Base-by-base conservation (phyloP, 2,329 filamentous ascomycete species). In the Berkeleyomyces rouxiae region DNA sequence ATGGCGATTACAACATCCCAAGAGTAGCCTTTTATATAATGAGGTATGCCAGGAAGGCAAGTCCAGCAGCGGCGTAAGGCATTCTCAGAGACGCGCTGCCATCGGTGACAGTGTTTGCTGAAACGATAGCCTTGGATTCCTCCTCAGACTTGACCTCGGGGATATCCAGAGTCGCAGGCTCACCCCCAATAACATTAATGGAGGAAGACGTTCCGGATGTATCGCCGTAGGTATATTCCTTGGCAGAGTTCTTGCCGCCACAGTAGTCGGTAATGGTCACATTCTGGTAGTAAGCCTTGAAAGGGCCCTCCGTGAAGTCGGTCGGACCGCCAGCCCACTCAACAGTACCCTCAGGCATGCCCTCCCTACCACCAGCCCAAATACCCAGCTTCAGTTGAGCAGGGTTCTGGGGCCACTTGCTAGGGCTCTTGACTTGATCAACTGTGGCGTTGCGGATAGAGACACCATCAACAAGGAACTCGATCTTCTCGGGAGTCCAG, bases 241-340 rank as follows among this genome's bases (percentile, higher is more conserved):
- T 67, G 64, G 70, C 70, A 63, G 74, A 69, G 61, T 73, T 73
- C 62, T 72, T 70, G 66, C 77, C 77, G 70, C 80, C 79, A 69
- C 75, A 74, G 72, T 78, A 81, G 74, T 83, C 80, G 67, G 72
- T 70, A 66, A 83, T 77, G 66, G 71, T 76, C 67, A 83, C 70
- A 69, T 73, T 76, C 75, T 81, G 75, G 79, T 83, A 83, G 75
- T 78, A 78, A 68, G 74, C 81, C 61, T 72, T 69, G 74, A 80
- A 82, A 64, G 81, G 80, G 64, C 71, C 78, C 67, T 79, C 67
- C 67, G 67, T 68, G 70, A 81, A 82, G 70, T 82, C 72, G 67
- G 80, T 68, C 70, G 84, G 83, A 63, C 86, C 85, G 57, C 85
- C 84, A 55, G 85, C 84, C 86, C 85, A 88, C 62, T 81, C 70